Percentiles rank a stretch among this genome's conserved stretches.
These are phyloP conservation scores for Cynanchum wilfordii DNA, from an alignment of 257 asterid species.

Conservation along the genomic window DNA sequence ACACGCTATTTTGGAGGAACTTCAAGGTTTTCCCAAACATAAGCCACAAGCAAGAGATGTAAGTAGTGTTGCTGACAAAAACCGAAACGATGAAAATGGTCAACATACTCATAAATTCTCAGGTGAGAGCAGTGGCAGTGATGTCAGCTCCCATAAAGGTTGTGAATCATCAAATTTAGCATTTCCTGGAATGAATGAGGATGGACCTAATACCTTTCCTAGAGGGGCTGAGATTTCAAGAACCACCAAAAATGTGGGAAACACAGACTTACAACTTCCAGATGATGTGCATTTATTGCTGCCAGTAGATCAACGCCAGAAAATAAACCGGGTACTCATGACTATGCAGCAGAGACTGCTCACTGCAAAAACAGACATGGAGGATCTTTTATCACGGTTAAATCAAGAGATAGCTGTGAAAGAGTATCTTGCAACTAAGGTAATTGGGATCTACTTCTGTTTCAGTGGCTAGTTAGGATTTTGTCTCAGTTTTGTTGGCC, in stretches of 20 bases:
- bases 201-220: slow-evolving; percentile 40
- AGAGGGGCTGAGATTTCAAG: slow-evolving; percentile 42
- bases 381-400: slow-evolving; percentile 93
- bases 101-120: slow-evolving; percentile 60
- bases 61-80: slow-evolving; percentile 29
- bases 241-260: slow-evolving; percentile 33
- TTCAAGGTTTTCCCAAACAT: slow-evolving; percentile 68
- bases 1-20: slow-evolving; percentile 84
- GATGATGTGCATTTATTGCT: slow-evolving; percentile 63
- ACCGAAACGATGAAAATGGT: slow-evolving; percentile 50
- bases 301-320: slow-evolving; percentile 83
- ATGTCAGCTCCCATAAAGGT: slow-evolving; percentile 61
- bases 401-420: slow-evolving; percentile 91
- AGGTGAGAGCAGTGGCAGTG: slow-evolving; percentile 74
- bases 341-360: slow-evolving; percentile 72
- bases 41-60: slow-evolving; percentile 38
- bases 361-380: slow-evolving; percentile 93
- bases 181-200: slow-evolving; percentile 45
- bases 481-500: background rate
- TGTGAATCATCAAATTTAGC: slow-evolving; percentile 47
- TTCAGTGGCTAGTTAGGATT: background rate
- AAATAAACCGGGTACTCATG: slow-evolving; percentile 60
- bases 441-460: slow-evolving; percentile 15
- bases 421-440: slow-evolving; percentile 93
- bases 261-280: slow-evolving; percentile 48